These are phyloP conservation scores for Emericellopsis terricola DNA, from an alignment of 495 filamentous ascomycete genomes.

Conservation along the genomic window DNA sequence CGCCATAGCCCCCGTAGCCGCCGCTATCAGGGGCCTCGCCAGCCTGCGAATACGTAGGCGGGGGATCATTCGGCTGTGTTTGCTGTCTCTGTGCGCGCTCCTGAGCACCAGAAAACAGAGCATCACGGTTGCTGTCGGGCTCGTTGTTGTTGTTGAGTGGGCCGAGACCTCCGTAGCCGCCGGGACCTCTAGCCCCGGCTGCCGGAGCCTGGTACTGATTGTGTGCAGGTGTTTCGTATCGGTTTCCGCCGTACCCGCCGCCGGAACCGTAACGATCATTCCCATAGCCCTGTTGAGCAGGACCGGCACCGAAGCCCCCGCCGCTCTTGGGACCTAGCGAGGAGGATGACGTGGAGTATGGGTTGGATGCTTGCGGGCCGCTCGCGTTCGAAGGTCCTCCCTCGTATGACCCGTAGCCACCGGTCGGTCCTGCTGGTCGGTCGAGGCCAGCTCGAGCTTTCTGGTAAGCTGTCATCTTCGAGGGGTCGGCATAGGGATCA, in stretches of 20 bases:
- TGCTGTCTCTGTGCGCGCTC: conserved; percentile 30
- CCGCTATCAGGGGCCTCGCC: conserved; percentile 22
- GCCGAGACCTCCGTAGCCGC: conserved; percentile 61
- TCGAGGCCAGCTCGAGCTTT: conserved; percentile 10
- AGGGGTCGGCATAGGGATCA: conserved; percentile 45
- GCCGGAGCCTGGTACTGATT: conserved; percentile 6
- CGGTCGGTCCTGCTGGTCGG: conserved; percentile 8
- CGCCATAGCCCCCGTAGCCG: conserved; percentile 38
- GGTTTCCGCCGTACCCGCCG: conserved; percentile 45
- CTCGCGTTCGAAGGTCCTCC: conserved; percentile 21
- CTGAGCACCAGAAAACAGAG: conserved; percentile 42
- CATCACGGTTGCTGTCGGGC: conserved; percentile 37
- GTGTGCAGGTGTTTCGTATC: conserved; percentile 29
- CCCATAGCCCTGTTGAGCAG: conserved; percentile 22
- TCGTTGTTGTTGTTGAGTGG: conserved; percentile 10
- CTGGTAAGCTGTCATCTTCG: conserved; percentile 20
- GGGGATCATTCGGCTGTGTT: conserved; percentile 14
- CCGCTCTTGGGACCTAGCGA: conserved; percentile 1
- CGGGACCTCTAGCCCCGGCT: conserved; percentile 21
- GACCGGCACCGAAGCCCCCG: conserved; percentile 15
- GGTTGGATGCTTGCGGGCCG: conserved; percentile 9
- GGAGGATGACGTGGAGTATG: background rate
- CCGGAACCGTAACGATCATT: conserved; percentile 42
- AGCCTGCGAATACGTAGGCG: conserved; percentile 13
- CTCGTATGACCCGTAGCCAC: conserved; percentile 1